A percentile compares a stretch with the other conserved stretches of the same genome.
These are phyloP conservation scores for Coemansia sp. DNA, from an alignment of 192 early-diverging fungal species.

Conservation along the genomic window DNA sequence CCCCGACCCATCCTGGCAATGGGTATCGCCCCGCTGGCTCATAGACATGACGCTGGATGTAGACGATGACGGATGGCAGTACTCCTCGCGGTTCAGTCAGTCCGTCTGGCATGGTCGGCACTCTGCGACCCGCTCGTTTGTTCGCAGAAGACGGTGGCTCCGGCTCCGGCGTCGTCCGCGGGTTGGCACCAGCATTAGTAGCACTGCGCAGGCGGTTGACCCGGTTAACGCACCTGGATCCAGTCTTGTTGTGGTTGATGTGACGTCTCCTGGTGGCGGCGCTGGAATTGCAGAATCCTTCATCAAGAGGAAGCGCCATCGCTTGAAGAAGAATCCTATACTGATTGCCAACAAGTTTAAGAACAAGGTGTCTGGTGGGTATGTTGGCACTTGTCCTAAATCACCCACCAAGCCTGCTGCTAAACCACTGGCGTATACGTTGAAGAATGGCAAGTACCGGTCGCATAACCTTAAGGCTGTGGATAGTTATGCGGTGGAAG, in stretches of 20 bases:
- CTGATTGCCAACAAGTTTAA: slow-evolving; percentile 35
- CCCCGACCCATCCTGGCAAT: slow-evolving; percentile 54
- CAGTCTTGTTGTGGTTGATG: background rate
- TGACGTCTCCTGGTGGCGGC: background rate
- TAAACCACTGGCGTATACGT: slow-evolving; percentile 31
- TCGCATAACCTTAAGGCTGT: slow-evolving; percentile 23
- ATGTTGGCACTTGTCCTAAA: slow-evolving; percentile 28
- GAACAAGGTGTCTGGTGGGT: slow-evolving; percentile 31
- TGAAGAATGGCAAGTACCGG: slow-evolving; percentile 43
- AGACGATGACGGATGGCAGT: slow-evolving; percentile 58
- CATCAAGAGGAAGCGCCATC: background rate
- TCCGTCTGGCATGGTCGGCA: slow-evolving; percentile 21
- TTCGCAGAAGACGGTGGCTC: slow-evolving; percentile 23
- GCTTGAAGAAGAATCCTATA: slow-evolving; percentile 2
- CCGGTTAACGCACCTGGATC: background rate
- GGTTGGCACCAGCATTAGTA: no score
- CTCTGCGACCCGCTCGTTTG: slow-evolving; percentile 31
- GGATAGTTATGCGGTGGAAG: slow-evolving; percentile 7
- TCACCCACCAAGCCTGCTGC: slow-evolving; percentile 13
- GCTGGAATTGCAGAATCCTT: background rate
- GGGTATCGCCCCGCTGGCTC: slow-evolving; percentile 57
- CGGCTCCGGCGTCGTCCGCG: slow-evolving; percentile 10
- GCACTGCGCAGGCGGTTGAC: background rate
- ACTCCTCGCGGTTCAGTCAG: slow-evolving; percentile 38
- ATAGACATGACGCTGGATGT: slow-evolving; percentile 58